Percentiles rank a stretch among this genome's conserved stretches.
These are phyloP conservation scores for Candida berthetii DNA, from an alignment of 805 yeast genomes.

Conservation along the genomic window DNA sequence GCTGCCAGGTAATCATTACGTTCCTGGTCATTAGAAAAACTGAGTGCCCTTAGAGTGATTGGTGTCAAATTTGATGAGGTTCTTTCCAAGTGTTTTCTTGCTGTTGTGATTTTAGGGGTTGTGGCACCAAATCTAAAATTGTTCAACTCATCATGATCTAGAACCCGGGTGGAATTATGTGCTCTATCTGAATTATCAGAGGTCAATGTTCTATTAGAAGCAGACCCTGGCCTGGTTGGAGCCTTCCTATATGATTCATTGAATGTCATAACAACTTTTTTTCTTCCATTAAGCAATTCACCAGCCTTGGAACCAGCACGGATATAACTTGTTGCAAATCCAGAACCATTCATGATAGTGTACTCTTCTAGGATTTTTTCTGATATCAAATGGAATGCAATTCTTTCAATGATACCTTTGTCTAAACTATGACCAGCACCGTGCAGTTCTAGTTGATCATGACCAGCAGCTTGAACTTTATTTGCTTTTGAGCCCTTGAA, in stretches of 20 bases:
- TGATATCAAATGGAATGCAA: conserved; percentile 71
- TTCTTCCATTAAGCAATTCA: conserved; percentile 35
- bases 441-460: conserved; percentile 51
- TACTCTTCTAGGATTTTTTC: conserved; percentile 65
- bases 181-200: conserved; percentile 1
- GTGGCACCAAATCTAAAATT: conserved; percentile 16
- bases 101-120: conserved; percentile 12
- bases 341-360: conserved; percentile 64
- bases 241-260: conserved; percentile 14
- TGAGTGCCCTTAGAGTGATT: conserved; percentile 13
- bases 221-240: conserved; percentile 10
- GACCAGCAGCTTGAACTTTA: conserved; percentile 60
- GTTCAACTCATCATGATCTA: conserved; percentile 7
- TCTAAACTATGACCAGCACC: conserved; percentile 64
- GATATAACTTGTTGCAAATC: conserved; percentile 77
- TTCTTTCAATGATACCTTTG: conserved; percentile 72
- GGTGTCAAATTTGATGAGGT: conserved; percentile 15
- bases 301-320: conserved; percentile 52
- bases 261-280: conserved; percentile 45
- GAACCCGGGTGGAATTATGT: conserved; percentile 1
- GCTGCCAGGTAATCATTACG: conserved; percentile 10
- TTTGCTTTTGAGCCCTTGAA: conserved; percentile 64
- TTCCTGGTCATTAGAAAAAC: conserved; percentile 17
- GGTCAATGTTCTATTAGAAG: conserved; percentile 4
- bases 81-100: conserved; percentile 16